phyloP scores from a whole-genome alignment of 345 rosid species.

The Mallotus nudiflorus region DNA sequence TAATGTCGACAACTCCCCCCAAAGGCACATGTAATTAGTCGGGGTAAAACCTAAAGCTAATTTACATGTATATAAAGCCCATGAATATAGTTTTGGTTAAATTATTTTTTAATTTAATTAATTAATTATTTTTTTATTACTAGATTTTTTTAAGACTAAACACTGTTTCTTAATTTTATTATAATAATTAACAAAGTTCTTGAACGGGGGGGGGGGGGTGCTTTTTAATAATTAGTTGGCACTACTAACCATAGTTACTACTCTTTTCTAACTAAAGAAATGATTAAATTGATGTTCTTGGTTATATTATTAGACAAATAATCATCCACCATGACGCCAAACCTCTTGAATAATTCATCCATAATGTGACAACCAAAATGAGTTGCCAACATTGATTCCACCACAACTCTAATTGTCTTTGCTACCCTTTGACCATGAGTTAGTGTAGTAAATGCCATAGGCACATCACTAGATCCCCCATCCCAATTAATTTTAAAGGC shows the following conservation, averaged over 20 bases:
- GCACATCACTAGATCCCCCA: slow-evolving; percentile 30
- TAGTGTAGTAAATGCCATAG: background rate
- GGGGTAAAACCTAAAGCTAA: no score
- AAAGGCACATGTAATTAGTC: no score
- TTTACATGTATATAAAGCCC: no score
- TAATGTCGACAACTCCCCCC: no score
- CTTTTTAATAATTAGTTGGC: no score
- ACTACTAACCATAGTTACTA: background rate
- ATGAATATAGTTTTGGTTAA: no score
- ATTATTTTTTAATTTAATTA: no score
- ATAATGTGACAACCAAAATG: slow-evolving; percentile 51
- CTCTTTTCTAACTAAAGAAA: slow-evolving; percentile 45
- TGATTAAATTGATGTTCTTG: slow-evolving; percentile 35
- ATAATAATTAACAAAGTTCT: no score
- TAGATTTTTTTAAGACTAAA: no score
- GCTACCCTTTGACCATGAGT: slow-evolving; percentile 51
- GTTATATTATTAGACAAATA: slow-evolving; percentile 35
- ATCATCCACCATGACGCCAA: slow-evolving; percentile 44
- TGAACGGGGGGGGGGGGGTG: no score
- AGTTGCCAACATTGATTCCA: slow-evolving; percentile 62
- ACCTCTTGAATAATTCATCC: slow-evolving; percentile 52
- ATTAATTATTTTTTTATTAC: no score
- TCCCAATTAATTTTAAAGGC: slow-evolving; percentile 56
- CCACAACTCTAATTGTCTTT: slow-evolving; percentile 64
- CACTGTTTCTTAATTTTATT: no score